Percentiles rank a stretch among this genome's conserved stretches.
These are phyloP conservation scores for Saturnispora kantuleensis DNA, from an alignment of 805 yeast species.

Conservation along the genomic window DNA sequence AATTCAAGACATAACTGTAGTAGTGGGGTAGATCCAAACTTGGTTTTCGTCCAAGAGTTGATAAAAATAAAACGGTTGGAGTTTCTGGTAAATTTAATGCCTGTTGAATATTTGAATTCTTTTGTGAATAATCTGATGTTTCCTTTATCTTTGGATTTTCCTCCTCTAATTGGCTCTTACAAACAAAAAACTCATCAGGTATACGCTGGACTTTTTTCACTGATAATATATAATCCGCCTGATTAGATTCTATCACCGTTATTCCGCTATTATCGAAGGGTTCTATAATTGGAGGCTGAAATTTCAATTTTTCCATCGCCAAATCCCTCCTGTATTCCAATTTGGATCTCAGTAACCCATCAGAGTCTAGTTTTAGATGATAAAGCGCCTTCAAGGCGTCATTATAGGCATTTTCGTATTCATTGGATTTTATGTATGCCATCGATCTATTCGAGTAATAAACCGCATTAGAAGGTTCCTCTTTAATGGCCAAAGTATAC, in stretches of 20 bases:
- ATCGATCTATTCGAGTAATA: constrained; percentile 62
- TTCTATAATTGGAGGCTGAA: no score
- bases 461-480: constrained; percentile 42
- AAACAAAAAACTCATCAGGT: constrained; percentile 13
- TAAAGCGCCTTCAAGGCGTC: constrained; percentile 1
- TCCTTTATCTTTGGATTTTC: no score
- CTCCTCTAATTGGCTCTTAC: no score
- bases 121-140: background rate
- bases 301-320: background rate
- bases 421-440: constrained; percentile 41
- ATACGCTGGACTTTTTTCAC: constrained; percentile 16
- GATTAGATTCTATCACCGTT: background rate
- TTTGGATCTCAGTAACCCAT: background rate
- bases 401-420: constrained; percentile 22
- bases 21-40: constrained; percentile 18
- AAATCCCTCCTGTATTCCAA: constrained; percentile 2
- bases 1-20: constrained; percentile 28
- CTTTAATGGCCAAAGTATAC: constrained; percentile 46
- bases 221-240: constrained; percentile 1
- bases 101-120: constrained; percentile 13
- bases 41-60: constrained; percentile 25
- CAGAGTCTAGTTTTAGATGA: background rate
- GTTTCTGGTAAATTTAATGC: constrained; percentile 32
- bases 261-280: background rate
- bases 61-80: constrained; percentile 39